phyloP scores from a whole-genome alignment of 2,329 filamentous ascomycete genomes.

The Tolypocladium ophioglossoides region DNA sequence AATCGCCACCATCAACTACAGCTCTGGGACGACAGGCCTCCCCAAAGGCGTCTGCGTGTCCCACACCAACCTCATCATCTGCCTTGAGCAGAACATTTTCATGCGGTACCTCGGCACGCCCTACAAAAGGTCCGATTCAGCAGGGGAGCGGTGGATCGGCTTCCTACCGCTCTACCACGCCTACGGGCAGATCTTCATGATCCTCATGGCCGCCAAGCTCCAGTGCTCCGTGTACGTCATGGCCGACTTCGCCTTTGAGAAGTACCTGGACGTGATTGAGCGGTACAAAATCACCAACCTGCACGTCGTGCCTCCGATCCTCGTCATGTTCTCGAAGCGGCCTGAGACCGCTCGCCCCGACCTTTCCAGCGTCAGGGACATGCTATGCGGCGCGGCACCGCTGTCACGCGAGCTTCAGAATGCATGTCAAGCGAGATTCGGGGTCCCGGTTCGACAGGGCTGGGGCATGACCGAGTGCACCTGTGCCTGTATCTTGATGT shows the following conservation, averaged over 20 bases:
- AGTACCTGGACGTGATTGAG: neutral
- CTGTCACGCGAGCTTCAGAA: neutral
- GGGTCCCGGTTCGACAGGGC: neutral
- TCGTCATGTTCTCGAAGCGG: neutral
- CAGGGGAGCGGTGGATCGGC: neutral
- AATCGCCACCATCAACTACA: constrained; percentile 37
- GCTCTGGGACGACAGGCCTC: constrained; percentile 39
- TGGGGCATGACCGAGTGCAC: neutral
- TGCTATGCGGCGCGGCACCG: neutral
- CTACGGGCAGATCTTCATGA: neutral
- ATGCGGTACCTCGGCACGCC: neutral
- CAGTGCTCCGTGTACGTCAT: neutral
- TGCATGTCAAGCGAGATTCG: neutral
- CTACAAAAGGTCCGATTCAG: neutral
- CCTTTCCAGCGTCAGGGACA: neutral
- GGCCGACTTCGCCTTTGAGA: neutral
- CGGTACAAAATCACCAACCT: neutral
- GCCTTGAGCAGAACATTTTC: neutral
- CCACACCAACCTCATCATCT: constrained; percentile 38
- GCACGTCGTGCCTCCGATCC: neutral
- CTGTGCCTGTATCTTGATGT: neutral
- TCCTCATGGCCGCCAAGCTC: neutral
- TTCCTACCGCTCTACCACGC: neutral
- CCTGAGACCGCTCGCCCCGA: neutral
- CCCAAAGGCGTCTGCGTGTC: constrained; percentile 40